These are phyloP conservation scores for Verbena officinalis DNA, from an alignment of 257 asterid species.

Conservation along the genomic window DNA sequence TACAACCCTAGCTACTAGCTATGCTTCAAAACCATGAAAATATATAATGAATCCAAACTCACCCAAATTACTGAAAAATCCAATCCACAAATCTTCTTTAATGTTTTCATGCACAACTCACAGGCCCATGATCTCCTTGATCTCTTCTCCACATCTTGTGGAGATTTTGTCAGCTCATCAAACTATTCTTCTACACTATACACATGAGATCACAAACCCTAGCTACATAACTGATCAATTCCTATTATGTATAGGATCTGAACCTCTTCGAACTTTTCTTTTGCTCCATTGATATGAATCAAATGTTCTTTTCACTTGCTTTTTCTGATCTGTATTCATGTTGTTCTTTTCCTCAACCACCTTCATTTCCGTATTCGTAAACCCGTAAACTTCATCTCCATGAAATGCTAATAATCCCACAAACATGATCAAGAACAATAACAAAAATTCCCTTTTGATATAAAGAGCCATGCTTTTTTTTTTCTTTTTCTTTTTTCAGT, in stretches of 20 bases:
- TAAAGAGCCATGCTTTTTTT: conserved; percentile 31
- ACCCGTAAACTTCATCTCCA: conserved; percentile 37
- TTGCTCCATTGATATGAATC: conserved; percentile 61
- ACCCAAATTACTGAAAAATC: conserved; percentile 22
- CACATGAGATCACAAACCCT: conserved; percentile 18
- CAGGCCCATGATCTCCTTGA: conserved; percentile 19
- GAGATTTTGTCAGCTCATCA: conserved; percentile 14
- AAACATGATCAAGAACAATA: conserved; percentile 41
- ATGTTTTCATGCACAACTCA: conserved; percentile 3
- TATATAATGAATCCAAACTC: conserved; percentile 42
- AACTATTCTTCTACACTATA: conserved; percentile 9
- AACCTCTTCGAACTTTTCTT: conserved; percentile 63
- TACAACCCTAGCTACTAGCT: conserved; percentile 28
- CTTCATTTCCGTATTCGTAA: conserved; percentile 32
- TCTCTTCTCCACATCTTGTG: no score
- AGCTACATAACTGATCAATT: no score
- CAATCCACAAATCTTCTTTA: conserved; percentile 16
- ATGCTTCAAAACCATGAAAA: conserved; percentile 30
- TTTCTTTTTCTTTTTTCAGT: conserved; percentile 9
- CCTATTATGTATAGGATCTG: conserved; percentile 88
- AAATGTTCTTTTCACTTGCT: conserved; percentile 30
- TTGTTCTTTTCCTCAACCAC: conserved; percentile 27
- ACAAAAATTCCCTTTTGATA: conserved; percentile 25
- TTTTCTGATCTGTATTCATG: conserved; percentile 34
- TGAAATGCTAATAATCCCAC: conserved; percentile 45